These are phyloP conservation scores for Aphanocladium album DNA, from an alignment of 2,329 filamentous ascomycete genomes.

Conservation along the genomic window DNA sequence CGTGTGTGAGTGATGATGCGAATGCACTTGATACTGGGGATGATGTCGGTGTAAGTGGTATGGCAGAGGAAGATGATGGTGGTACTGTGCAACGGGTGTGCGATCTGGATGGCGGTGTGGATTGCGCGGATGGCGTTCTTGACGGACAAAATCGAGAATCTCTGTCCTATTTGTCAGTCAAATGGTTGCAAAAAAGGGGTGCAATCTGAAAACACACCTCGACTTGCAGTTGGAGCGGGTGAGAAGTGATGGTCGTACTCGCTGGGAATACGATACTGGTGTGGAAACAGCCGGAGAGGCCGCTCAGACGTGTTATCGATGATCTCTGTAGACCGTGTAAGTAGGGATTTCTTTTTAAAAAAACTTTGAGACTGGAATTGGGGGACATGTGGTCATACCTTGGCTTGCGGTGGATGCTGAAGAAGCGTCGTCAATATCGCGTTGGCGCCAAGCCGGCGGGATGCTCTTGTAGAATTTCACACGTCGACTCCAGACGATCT, in stretches of 20 bases:
- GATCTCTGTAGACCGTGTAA: neutral
- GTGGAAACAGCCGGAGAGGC: neutral
- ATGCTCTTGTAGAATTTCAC: constrained; percentile 29
- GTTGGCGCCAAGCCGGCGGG: constrained; percentile 22
- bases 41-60: constrained; percentile 4
- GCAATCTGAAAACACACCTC: neutral
- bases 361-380: neutral
- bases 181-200: too few species aligned
- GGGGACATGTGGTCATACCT: neutral
- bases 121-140: neutral
- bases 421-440: constrained; percentile 16
- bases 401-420: constrained; percentile 19
- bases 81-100: neutral
- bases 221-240: neutral
- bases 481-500: constrained; percentile 42
- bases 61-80: neutral
- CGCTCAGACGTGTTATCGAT: neutral
- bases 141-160: neutral
- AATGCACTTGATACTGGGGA: neutral
- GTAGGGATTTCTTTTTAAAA: neutral
- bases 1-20: neutral
- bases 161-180: constrained; percentile 2
- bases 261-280: neutral
- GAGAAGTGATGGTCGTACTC: neutral
- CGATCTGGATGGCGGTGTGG: neutral